Percentiles rank a stretch among this genome's conserved stretches.
These are phyloP conservation scores for Cetraspora pellucida DNA, from an alignment of 192 early-diverging fungal genomes.

Conservation along the genomic window DNA sequence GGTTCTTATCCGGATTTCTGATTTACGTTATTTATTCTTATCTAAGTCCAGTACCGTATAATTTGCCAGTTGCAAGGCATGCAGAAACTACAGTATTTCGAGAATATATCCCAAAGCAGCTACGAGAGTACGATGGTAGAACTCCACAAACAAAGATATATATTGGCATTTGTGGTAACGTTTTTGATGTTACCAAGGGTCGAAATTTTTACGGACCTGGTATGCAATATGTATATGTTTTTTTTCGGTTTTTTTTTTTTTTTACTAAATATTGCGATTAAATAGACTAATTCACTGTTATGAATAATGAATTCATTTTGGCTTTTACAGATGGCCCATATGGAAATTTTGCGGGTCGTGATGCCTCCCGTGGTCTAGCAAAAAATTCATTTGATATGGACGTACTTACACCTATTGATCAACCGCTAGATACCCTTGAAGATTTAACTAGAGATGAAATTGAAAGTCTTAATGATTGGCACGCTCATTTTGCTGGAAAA, in stretches of 20 bases:
- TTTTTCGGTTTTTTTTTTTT: no score
- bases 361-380: conserved; percentile 91
- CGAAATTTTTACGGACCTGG: conserved; percentile 90
- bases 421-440: conserved; percentile 79
- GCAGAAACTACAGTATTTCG: conserved; percentile 64
- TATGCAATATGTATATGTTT: conserved; percentile 22
- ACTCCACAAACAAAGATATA: conserved; percentile 66
- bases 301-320: background rate
- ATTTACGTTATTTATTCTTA: conserved; percentile 59
- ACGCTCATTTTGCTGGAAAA: conserved; percentile 75
- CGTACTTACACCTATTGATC: conserved; percentile 69
- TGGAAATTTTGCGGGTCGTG: conserved; percentile 94
- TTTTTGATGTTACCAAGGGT: conserved; percentile 88
- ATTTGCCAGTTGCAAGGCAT: conserved; percentile 39
- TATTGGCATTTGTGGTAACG: conserved; percentile 80
- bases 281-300: background rate
- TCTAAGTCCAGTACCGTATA: conserved; percentile 38
- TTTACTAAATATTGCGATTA: no score
- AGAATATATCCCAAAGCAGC: conserved; percentile 78
- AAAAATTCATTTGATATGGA: conserved; percentile 82
- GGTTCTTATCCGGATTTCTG: conserved; percentile 62
- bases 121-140: conserved; percentile 73
- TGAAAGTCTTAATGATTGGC: conserved; percentile 80
- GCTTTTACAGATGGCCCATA: conserved; percentile 77
- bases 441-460: conserved; percentile 75